phyloP scores from a whole-genome alignment of 2,329 filamentous ascomycete genomes.

The Zymoseptoria crescenta region DNA sequence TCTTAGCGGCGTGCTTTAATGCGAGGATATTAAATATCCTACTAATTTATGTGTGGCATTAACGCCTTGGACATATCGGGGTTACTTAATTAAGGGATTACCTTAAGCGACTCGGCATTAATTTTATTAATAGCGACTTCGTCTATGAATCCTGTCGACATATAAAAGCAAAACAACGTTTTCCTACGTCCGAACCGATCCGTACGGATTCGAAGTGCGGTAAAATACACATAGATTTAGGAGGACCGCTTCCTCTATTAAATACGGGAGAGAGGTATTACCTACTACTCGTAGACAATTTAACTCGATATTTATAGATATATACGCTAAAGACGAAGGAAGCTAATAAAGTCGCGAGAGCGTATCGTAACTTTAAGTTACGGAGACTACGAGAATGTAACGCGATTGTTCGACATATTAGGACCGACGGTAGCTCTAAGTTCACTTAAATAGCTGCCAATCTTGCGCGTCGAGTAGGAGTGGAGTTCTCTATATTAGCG shows the following conservation, averaged over 20 bases:
- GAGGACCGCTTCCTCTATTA: too few species aligned
- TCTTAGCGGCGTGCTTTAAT: background rate
- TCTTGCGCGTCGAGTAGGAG: background rate
- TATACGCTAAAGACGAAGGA: background rate
- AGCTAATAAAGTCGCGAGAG: background rate
- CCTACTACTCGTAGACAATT: background rate
- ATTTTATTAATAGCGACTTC: constrained; percentile 1
- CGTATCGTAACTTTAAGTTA: too few species aligned
- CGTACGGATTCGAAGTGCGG: background rate
- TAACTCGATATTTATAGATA: background rate
- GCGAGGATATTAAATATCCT: background rate
- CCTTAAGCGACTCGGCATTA: background rate
- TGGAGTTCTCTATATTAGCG: background rate
- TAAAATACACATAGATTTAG: constrained; percentile 1
- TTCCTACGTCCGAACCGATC: background rate
- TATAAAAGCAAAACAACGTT: background rate
- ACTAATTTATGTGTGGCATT: background rate
- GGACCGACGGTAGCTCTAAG: too few species aligned
- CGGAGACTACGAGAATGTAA: background rate
- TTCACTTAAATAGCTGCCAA: background rate
- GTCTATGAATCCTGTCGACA: background rate
- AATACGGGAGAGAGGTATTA: background rate
- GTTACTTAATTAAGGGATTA: background rate
- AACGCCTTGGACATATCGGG: constrained; percentile 1
- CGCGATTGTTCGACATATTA: background rate